phyloP scores from a whole-genome alignment of 257 asterid genomes.

The Handroanthus guayacan region DNA sequence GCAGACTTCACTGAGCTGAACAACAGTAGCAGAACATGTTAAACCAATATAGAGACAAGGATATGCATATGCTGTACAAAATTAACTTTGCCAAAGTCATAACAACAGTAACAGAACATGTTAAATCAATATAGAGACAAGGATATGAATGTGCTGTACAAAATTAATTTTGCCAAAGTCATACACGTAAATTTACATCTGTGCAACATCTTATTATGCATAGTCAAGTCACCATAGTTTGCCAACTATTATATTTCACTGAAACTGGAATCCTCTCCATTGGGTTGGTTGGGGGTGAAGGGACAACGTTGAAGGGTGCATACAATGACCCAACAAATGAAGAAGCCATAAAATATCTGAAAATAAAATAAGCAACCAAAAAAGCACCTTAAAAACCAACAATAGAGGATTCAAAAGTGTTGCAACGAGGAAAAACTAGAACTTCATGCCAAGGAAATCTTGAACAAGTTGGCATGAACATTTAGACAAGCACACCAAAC shows the following conservation, averaged over 20 bases:
- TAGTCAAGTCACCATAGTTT: constrained; percentile 20
- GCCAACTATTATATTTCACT: constrained; percentile 12
- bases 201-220: background rate
- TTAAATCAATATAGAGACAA: background rate
- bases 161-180: background rate
- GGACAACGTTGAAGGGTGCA: background rate
- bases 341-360: background rate
- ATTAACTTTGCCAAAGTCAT: background rate
- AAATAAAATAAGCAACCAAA: background rate
- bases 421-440: background rate
- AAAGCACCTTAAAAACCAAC: background rate
- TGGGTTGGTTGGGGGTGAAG: background rate
- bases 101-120: constrained; percentile 5
- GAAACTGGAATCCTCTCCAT: background rate
- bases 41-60: background rate
- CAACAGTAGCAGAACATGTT: constrained; percentile 4
- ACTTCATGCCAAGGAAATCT: background rate
- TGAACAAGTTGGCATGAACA: background rate
- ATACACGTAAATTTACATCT: constrained; percentile 28
- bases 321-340: background rate
- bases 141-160: constrained; percentile 8
- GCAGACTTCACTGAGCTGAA: background rate
- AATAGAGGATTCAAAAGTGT: background rate
- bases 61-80: background rate
- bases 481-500: background rate